Conservation (phyloP, 2,329 filamentous ascomycete genomes). For the Lojkania enalia region DNA sequence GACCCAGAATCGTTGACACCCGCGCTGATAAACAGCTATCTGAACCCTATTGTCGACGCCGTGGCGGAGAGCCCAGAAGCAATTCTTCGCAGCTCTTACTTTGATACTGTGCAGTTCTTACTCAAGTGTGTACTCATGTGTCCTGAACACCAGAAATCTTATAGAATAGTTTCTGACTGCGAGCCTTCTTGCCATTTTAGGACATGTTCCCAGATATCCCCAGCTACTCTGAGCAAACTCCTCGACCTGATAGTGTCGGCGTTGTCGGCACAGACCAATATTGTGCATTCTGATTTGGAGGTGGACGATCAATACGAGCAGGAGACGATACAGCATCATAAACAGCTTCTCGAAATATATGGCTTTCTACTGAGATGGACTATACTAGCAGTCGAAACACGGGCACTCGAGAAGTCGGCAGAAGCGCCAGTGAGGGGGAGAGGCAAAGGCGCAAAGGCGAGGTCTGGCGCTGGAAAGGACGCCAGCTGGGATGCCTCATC, state of each 20-base stretch:
- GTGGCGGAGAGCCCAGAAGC: conserved; percentile 91
- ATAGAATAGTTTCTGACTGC: conserved; percentile 58
- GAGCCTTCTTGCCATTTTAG: conserved; percentile 69
- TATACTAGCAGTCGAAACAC: conserved; percentile 89
- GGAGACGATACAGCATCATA: conserved; percentile 76
- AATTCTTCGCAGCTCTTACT: conserved; percentile 73
- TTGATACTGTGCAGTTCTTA: conserved; percentile 93
- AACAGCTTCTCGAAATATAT: conserved; percentile 89
- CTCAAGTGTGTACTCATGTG: conserved; percentile 83
- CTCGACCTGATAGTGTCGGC: conserved; percentile 89
- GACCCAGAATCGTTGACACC: conserved; percentile 81
- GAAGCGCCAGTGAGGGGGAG: conserved; percentile 72
- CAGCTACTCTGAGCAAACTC: conserved; percentile 85
- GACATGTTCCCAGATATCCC: conserved; percentile 77
- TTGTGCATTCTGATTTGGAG: conserved; percentile 83
- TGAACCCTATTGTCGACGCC: conserved; percentile 91
- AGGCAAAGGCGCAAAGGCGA: conserved; percentile 73
- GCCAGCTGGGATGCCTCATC: conserved; percentile 84
- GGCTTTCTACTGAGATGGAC: conserved; percentile 95
- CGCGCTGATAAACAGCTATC: conserved; percentile 77
- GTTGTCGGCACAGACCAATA: conserved; percentile 81
- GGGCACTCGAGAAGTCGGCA: conserved; percentile 86
- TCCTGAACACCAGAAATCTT: conserved; percentile 35
- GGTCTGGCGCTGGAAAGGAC: conserved; percentile 64
- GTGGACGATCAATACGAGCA: conserved; percentile 95